Evolutionary conservation across 345 rosid genomes (phyloP), one percentile per base, ranked within the genome.

Genomic region (Camelina laxa): DNA sequence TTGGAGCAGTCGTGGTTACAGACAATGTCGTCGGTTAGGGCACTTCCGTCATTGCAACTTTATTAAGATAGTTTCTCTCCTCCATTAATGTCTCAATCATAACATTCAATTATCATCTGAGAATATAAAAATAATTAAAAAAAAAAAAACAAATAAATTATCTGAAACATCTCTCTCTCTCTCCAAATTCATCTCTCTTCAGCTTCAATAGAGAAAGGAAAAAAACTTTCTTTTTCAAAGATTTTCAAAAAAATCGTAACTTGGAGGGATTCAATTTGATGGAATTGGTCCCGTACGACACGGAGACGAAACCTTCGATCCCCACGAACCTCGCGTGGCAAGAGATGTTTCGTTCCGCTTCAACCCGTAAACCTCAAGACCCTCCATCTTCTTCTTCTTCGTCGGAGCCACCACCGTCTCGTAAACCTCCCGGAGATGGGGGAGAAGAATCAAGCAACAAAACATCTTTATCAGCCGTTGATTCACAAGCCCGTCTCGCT

Each of bases 311-410:
- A 55, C 51, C 87, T 41, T 63, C 81, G 20, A 79, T 53, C 51
- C 77, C 84, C 33, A 65, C 80, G 4, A 75, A 82, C 15, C 84
- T 89, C 61, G 87, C 98, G 6, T 95, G 99, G 98, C 83, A 90
- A 74, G 97, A 89, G 79, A 95, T 95, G 99, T 92, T 92, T 76
- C 89, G 90, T 85, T 88, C 99, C 54, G 99, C 89, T 42, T 86
- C 99, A 13, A 49, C 69, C 14, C 88, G 88, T 63, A 85, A 85
- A 73, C 96, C 97, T 21, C 74, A 91, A 56, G 84, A 89, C 5
- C 77, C 80, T 45, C 74, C 76, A 2, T 59, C 75, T 4, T 12
- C 77, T 0, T 65, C 75, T 4, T 10, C 77, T 6, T 12, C 77
- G 0, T 65, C 75, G 6, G 42, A 15, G 6, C 76, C 84, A 2